These are phyloP conservation scores for Quillaja saponaria DNA, from an alignment of 306 rosid species.

Conservation along the genomic window DNA sequence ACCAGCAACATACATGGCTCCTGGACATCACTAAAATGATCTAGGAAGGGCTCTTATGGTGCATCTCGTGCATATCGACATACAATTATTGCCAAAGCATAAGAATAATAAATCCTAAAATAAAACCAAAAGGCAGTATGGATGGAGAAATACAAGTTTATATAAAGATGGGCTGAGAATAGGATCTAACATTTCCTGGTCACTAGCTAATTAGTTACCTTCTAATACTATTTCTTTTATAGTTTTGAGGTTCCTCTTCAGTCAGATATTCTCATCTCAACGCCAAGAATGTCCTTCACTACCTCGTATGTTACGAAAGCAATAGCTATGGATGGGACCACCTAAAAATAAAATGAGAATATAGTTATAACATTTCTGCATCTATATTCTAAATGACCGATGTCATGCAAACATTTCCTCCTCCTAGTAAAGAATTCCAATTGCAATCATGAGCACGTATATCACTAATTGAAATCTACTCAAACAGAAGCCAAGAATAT, in stretches of 20 bases:
- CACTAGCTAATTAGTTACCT: background rate
- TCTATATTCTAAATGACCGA: background rate
- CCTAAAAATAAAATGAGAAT: constrained; percentile 38
- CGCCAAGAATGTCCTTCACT: constrained; percentile 69
- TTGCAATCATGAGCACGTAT: too few species aligned
- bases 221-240: constrained; percentile 6
- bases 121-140: background rate
- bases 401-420: background rate
- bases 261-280: constrained; percentile 64
- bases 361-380: background rate
- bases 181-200: constrained; percentile 19
- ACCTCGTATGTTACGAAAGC: constrained; percentile 65
- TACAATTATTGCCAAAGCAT: constrained; percentile 23
- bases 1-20: background rate
- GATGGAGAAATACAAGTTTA: background rate
- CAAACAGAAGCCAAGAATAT: too few species aligned
- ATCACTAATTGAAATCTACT: too few species aligned
- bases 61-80: constrained; percentile 4
- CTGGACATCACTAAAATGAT: background rate
- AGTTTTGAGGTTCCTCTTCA: constrained; percentile 30
- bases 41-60: background rate
- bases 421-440: too few species aligned
- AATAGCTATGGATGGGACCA: constrained; percentile 78
- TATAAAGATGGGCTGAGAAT: background rate
- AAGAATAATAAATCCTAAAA: too few species aligned